A percentile compares a stretch with the other conserved stretches of the same genome.
Conservation (phyloP, 2,329 filamentous ascomycete genomes). For the Ophiosphaerella herpotricha region DNA sequence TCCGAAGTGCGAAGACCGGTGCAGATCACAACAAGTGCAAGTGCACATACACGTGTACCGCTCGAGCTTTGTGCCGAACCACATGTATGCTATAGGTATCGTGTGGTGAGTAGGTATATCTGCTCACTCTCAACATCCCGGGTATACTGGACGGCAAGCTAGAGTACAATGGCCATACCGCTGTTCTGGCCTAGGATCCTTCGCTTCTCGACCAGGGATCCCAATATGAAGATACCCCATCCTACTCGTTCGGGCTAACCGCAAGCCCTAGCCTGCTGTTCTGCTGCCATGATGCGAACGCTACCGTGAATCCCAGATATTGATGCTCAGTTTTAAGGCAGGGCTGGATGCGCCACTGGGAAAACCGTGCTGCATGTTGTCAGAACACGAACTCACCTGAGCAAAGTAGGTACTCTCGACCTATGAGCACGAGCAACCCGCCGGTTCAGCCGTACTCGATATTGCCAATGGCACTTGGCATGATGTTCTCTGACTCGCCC, state of each 20-base stretch:
- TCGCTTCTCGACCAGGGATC: slow-evolving; percentile 12
- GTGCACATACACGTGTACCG: slow-evolving; percentile 8
- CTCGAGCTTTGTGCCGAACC: slow-evolving; percentile 3
- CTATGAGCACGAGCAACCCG: slow-evolving; percentile 34
- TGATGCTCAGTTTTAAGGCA: slow-evolving; percentile 15
- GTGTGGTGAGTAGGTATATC: neutral
- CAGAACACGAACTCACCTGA: slow-evolving; percentile 41
- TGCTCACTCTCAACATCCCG: slow-evolving; percentile 8
- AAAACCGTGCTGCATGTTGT: slow-evolving; percentile 6
- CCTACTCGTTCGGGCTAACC: slow-evolving; percentile 9
- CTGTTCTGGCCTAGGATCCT: slow-evolving; percentile 14
- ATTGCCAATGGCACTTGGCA: slow-evolving; percentile 39
- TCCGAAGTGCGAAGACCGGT: slow-evolving; percentile 12
- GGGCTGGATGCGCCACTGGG: slow-evolving; percentile 8
- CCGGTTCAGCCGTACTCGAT: slow-evolving; percentile 42
- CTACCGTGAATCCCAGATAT: slow-evolving; percentile 21
- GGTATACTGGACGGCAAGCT: slow-evolving; percentile 12
- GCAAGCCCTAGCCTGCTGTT: slow-evolving; percentile 8
- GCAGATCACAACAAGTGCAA: neutral
- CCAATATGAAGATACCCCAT: slow-evolving; percentile 21
- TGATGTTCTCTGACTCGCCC: slow-evolving; percentile 24
- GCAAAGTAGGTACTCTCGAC: slow-evolving; percentile 22
- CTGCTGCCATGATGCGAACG: slow-evolving; percentile 13
- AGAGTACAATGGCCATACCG: slow-evolving; percentile 12
- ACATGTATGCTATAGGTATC: neutral